These are phyloP conservation scores for Metschnikowia amazonensis DNA, from an alignment of 805 yeast genomes.

Conservation along the genomic window DNA sequence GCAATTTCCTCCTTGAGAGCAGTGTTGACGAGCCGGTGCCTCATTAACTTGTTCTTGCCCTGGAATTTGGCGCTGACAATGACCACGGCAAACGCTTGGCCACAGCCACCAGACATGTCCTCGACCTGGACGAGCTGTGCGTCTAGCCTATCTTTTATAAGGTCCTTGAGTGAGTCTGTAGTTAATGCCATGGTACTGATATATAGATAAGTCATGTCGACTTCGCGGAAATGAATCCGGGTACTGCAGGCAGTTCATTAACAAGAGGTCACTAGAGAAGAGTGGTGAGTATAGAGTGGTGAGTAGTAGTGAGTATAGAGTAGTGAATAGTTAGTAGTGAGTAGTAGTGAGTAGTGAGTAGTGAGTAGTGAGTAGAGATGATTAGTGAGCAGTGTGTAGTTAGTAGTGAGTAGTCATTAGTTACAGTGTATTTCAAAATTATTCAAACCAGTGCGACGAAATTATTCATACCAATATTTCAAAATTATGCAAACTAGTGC, in stretches of 20 bases:
- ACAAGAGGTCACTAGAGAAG: no score
- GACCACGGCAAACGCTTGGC: constrained; percentile 92
- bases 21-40: constrained; percentile 82
- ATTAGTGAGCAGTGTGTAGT: no score
- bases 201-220: background rate
- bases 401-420: no score
- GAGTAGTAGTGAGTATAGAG: no score
- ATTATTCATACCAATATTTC: no score
- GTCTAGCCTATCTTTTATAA: constrained; percentile 52
- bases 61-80: constrained; percentile 70
- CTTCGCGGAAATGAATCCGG: background rate
- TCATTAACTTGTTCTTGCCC: constrained; percentile 78
- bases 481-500: no score
- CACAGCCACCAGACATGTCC: constrained; percentile 88
- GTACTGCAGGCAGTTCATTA: background rate
- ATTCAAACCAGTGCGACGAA: no score
- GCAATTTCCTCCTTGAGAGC: constrained; percentile 82
- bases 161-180: constrained; percentile 40
- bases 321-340: no score
- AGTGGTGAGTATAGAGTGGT: no score
- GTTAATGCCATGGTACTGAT: constrained; percentile 30
- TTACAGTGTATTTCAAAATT: no score
- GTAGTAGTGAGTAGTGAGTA: no score
- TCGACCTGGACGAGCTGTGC: constrained; percentile 68
- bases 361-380: no score